These are phyloP conservation scores for Termitomyces sp. DNA, from an alignment of 768 basidiomycete species.

Conservation along the genomic window DNA sequence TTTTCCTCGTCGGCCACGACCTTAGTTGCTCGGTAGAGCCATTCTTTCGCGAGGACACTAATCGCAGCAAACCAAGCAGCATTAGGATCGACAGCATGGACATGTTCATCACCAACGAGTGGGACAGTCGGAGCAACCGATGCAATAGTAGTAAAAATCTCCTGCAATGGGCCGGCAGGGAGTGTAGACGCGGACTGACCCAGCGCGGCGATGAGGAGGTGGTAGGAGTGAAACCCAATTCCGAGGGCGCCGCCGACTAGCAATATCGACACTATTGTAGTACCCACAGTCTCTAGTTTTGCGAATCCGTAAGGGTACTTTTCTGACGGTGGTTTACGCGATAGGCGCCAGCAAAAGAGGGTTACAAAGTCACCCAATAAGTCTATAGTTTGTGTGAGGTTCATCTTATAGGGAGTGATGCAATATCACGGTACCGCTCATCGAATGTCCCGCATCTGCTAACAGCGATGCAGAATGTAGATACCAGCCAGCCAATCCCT, in stretches of 20 bases:
- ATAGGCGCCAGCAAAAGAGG: constrained; percentile 82
- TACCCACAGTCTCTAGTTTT: constrained; percentile 95
- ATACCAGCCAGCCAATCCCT: constrained; percentile 85
- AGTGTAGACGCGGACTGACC: constrained; percentile 58
- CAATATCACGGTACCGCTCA: constrained; percentile 60
- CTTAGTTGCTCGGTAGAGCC: constrained; percentile 86
- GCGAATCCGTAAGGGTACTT: constrained; percentile 85
- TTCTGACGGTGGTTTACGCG: constrained; percentile 73
- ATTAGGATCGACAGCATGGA: constrained; percentile 77
- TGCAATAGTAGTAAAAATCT: constrained; percentile 54
- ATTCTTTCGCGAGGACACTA: constrained; percentile 84
- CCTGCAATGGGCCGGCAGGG: constrained; percentile 59
- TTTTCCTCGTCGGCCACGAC: constrained; percentile 88
- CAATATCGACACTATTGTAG: constrained; percentile 83
- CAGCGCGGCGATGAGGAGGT: constrained; percentile 74
- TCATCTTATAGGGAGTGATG: neutral
- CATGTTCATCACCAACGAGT: constrained; percentile 48
- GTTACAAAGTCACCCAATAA: constrained; percentile 90
- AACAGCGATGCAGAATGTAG: constrained; percentile 88
- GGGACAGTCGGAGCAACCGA: constrained; percentile 52
- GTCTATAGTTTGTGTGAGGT: constrained; percentile 37
- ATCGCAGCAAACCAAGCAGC: constrained; percentile 94
- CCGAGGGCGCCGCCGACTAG: constrained; percentile 81
- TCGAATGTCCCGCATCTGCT: constrained; percentile 90
- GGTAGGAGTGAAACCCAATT: constrained; percentile 87